Percentiles rank a stretch among this genome's conserved stretches.
Conservation (phyloP, 441 rosid species). For the Brassica hybrid region DNA sequence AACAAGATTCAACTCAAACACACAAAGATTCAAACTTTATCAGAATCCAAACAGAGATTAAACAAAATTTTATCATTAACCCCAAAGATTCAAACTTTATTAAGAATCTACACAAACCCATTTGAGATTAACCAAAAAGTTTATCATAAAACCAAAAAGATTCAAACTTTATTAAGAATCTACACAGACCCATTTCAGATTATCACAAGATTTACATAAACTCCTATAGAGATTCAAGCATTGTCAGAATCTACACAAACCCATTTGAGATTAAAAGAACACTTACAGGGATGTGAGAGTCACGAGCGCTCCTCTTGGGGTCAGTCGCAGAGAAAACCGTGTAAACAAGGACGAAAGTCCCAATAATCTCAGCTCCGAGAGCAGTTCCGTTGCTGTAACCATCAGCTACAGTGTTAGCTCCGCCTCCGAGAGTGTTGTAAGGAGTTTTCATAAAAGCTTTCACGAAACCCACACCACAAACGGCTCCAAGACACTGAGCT, state of each 20-base stretch:
- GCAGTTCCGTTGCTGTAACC: slow-evolving; percentile 40
- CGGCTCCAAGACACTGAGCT: slow-evolving; percentile 47
- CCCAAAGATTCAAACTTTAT: too few relatives aligned
- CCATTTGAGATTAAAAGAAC: too few relatives aligned
- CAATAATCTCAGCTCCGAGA: slow-evolving; percentile 45
- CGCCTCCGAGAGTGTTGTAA: slow-evolving; percentile 41
- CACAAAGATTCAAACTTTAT: background rate
- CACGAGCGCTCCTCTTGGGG: slow-evolving; percentile 49
- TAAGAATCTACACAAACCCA: background rate
- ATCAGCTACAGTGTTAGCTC: slow-evolving; percentile 40
- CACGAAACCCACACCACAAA: slow-evolving; percentile 50
- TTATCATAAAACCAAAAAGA: too few relatives aligned
- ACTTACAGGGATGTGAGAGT: slow-evolving; percentile 62
- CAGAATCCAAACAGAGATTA: too few relatives aligned
- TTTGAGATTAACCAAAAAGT: background rate
- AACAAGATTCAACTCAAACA: background rate
- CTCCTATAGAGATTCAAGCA: too few relatives aligned
- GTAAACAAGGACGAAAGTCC: slow-evolving; percentile 61
- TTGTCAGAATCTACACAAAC: too few relatives aligned
- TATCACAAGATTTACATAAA: too few relatives aligned
- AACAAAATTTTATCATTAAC: too few relatives aligned
- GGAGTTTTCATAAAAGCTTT: slow-evolving; percentile 44
- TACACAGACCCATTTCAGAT: too few relatives aligned
- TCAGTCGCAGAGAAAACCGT: slow-evolving; percentile 53
- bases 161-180: too few relatives aligned